These are phyloP conservation scores for Candida chauliodis DNA, from an alignment of 805 yeast species.

Conservation along the genomic window DNA sequence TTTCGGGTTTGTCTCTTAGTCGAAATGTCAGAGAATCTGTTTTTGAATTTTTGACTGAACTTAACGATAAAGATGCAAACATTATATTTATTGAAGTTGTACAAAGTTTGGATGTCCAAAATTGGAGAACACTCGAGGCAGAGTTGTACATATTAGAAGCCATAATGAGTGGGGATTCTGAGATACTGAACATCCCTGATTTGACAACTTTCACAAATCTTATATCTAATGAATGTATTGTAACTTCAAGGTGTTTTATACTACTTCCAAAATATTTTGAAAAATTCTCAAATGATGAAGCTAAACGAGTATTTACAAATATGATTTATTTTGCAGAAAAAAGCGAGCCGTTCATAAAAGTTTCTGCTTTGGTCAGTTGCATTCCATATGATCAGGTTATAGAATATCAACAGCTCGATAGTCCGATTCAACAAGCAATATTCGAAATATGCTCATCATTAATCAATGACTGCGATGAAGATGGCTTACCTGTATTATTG, in stretches of 20 bases:
- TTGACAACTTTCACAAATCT: slow-evolving; percentile 9
- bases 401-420: slow-evolving; percentile 12
- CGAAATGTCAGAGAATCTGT: slow-evolving; percentile 57
- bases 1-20: slow-evolving; percentile 62
- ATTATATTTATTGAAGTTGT: slow-evolving; percentile 14
- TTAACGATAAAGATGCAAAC: slow-evolving; percentile 40
- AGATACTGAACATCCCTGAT: slow-evolving; percentile 12
- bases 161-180: slow-evolving; percentile 38
- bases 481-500: slow-evolving; percentile 67
- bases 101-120: slow-evolving; percentile 4
- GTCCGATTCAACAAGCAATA: slow-evolving; percentile 29
- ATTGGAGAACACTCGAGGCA: slow-evolving; percentile 39
- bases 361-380: slow-evolving; percentile 47
- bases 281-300: slow-evolving; percentile 39
- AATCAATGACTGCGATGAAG: slow-evolving; percentile 67
- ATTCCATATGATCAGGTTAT: slow-evolving; percentile 44
- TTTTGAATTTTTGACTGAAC: slow-evolving; percentile 51
- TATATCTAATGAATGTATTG: slow-evolving; percentile 24
- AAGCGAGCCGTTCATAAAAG: slow-evolving; percentile 18
- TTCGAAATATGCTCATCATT: slow-evolving; percentile 42
- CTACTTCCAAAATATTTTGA: slow-evolving; percentile 56
- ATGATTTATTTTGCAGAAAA: slow-evolving; percentile 23
- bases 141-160: slow-evolving; percentile 37
- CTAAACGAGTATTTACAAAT: slow-evolving; percentile 19
- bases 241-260: slow-evolving; percentile 48